A percentile compares a stretch with the other conserved stretches of the same genome.
Conservation (phyloP, 768 basidiomycete genomes). For the Naganishia onofrii region DNA sequence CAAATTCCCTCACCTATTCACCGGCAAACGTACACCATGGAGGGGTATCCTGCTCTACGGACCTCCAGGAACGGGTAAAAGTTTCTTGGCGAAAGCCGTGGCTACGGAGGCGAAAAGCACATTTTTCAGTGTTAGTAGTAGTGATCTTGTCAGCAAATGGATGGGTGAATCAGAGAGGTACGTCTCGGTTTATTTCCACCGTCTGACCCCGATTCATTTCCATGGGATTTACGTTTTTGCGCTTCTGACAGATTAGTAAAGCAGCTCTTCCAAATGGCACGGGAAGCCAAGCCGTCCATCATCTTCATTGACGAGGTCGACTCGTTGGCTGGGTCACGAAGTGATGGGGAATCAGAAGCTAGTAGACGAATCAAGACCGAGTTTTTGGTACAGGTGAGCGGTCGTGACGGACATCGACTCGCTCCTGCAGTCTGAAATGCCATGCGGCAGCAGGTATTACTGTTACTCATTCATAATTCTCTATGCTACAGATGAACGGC, state of each 20-base stretch:
- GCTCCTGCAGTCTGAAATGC: no score
- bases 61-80: constrained; percentile 96
- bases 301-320: constrained; percentile 99
- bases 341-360: constrained; percentile 95
- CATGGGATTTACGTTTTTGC: no score
- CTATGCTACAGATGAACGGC: constrained; percentile 87
- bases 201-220: no score
- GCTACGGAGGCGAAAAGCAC: constrained; percentile 99
- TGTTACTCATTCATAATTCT: constrained; percentile 54
- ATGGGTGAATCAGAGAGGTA: constrained; percentile 97
- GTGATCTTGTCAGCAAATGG: constrained; percentile 98
- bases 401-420: no score
- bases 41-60: constrained; percentile 92
- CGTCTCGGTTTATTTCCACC: constrained; percentile 37
- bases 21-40: constrained; percentile 98
- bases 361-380: constrained; percentile 97
- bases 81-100: constrained; percentile 94
- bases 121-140: constrained; percentile 93
- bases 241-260: constrained; percentile 96
- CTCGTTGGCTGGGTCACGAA: constrained; percentile 88
- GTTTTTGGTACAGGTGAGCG: constrained; percentile 53
- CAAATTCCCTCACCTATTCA: constrained; percentile 98
- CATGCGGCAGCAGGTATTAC: no score
- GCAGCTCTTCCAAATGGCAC: constrained; percentile 91
- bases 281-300: constrained; percentile 93